Evolutionary conservation across 371 early-diverging fungal genomes (phyloP).

Genomic region (Mortierella sp.): DNA sequence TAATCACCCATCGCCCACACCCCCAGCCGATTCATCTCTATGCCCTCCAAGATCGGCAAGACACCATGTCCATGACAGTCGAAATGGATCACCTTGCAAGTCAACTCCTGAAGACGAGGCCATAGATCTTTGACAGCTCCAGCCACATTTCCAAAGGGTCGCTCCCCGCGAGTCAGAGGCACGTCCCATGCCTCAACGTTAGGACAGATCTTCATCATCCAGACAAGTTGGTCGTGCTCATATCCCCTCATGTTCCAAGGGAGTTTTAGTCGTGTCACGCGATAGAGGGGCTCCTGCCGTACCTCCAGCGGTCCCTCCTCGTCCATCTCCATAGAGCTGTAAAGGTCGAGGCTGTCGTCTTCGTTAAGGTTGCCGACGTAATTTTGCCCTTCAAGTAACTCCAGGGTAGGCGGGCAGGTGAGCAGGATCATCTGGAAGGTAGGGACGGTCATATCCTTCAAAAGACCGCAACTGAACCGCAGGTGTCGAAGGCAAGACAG

Average conservation of each 20-base stretch:
- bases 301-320: not conserved
- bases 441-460: not conserved
- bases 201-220: not conserved
- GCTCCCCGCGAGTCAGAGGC: not conserved
- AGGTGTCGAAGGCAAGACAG: not conserved
- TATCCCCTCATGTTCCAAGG: slow-evolving; percentile 2
- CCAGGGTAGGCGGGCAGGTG: not conserved
- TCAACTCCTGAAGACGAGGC: not conserved
- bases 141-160: not conserved
- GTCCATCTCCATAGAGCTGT: not conserved
- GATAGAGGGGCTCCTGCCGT: not conserved
- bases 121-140: not conserved
- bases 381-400: not conserved
- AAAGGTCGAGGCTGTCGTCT: not conserved
- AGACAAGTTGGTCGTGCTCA: not conserved
- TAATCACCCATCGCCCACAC: not conserved
- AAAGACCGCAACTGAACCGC: not conserved
- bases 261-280: not conserved
- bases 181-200: not conserved
- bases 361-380: not conserved
- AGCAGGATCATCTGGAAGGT: not conserved
- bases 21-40: not conserved
- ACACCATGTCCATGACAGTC: not conserved
- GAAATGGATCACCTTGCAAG: not conserved
- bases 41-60: not conserved